A percentile compares a stretch with the other conserved stretches of the same genome.
phyloP scores from a whole-genome alignment of 768 basidiomycete genomes.

The Gymnopilus dilepis region DNA sequence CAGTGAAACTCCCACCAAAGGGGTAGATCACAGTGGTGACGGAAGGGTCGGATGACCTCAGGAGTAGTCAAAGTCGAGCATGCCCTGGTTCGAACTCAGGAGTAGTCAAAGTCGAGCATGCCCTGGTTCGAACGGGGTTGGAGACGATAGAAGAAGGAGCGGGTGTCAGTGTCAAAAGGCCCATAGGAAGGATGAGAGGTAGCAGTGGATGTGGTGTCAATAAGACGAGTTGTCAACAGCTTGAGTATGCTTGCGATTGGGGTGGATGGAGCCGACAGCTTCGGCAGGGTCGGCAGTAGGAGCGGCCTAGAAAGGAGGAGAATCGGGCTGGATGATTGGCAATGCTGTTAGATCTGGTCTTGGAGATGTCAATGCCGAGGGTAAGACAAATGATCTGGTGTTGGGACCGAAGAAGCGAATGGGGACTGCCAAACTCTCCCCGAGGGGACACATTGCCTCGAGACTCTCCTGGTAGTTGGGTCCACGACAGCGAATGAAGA shows the following conservation, averaged over 20 bases:
- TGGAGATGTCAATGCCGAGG: conserved; percentile 75
- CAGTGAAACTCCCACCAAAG: conserved; percentile 99
- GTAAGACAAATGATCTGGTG: conserved; percentile 97
- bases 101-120: no score
- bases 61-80: conserved; percentile 98
- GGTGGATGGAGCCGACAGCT: conserved; percentile 72
- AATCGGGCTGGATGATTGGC: conserved; percentile 38
- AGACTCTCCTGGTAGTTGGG: conserved; percentile 99
- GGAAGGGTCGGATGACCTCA: conserved; percentile 88
- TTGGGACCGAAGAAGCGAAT: conserved; percentile 98
- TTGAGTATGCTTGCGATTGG: conserved; percentile 82
- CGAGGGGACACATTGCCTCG: conserved; percentile 97
- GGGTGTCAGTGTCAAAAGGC: conserved; percentile 93
- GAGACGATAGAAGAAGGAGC: conserved; percentile 97
- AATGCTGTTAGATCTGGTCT: conserved; percentile 41
- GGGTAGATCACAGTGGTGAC: conserved; percentile 99
- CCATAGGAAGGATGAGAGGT: conserved; percentile 76
- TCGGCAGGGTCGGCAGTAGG: conserved; percentile 45
- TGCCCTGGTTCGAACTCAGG: no score
- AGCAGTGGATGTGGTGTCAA: conserved; percentile 62
- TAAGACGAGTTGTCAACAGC: conserved; percentile 85
- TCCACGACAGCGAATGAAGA: conserved; percentile 97
- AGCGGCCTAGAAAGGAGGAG: conserved; percentile 43
- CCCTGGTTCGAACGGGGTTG: conserved; percentile 99
- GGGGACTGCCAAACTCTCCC: conserved; percentile 95